phyloP scores from a whole-genome alignment of 2,329 filamentous ascomycete genomes.

The Cryoendolithus antarcticus region DNA sequence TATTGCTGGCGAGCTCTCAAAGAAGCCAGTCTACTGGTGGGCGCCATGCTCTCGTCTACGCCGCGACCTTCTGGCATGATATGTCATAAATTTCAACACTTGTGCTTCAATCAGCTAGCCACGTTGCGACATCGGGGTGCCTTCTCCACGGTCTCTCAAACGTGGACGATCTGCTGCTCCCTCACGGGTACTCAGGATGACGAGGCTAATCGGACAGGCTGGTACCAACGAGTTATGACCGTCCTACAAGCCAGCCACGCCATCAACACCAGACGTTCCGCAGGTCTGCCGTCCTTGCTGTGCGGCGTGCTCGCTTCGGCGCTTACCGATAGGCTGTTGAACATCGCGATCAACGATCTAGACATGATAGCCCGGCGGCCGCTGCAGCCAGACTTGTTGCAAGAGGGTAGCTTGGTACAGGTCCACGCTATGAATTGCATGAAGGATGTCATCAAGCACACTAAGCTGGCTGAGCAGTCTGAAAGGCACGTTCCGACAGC shows the following conservation, averaged over 20 bases:
- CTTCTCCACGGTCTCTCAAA: slow-evolving; percentile 83
- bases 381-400: slow-evolving; percentile 19
- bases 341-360: slow-evolving; percentile 51
- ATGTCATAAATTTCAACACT: slow-evolving; percentile 32
- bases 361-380: slow-evolving; percentile 41
- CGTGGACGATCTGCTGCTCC: slow-evolving; percentile 61
- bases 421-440: slow-evolving; percentile 92
- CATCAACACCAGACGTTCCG: slow-evolving; percentile 75
- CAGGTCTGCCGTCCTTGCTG: slow-evolving; percentile 79
- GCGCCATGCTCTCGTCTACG: slow-evolving; percentile 3
- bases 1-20: slow-evolving; percentile 94
- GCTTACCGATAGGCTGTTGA: slow-evolving; percentile 43
- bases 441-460: slow-evolving; percentile 81
- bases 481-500: slow-evolving; percentile 62
- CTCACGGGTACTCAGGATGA: slow-evolving; percentile 34
- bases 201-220: slow-evolving; percentile 43
- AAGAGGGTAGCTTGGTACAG: slow-evolving; percentile 58
- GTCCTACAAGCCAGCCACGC: slow-evolving; percentile 34
- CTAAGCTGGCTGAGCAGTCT: slow-evolving; percentile 58
- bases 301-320: slow-evolving; percentile 66
- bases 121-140: slow-evolving; percentile 80
- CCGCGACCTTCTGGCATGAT: slow-evolving; percentile 2
- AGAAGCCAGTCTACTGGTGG: slow-evolving; percentile 60
- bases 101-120: slow-evolving; percentile 67
- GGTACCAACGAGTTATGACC: slow-evolving; percentile 44